phyloP scores from a whole-genome alignment of 108 stramenopile species.

The Fragilariopsis cylindrus region DNA sequence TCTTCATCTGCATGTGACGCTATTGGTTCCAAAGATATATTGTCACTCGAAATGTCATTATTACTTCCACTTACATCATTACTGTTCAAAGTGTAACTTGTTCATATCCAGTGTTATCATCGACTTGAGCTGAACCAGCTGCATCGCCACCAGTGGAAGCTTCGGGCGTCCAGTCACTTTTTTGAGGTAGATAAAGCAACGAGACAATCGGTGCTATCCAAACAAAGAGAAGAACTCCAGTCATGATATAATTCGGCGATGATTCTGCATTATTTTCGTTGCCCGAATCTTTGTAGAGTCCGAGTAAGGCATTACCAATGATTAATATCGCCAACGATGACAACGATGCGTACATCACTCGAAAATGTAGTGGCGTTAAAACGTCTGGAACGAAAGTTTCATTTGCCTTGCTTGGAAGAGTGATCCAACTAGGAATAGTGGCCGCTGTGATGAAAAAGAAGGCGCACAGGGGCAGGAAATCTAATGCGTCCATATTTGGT shows the following conservation, averaged over 20 bases:
- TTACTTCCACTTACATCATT: constrained; percentile 5
- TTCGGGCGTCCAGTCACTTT: constrained; percentile 26
- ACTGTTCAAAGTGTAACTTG: constrained; percentile 17
- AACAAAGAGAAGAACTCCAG: constrained; percentile 49
- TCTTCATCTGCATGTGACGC: background rate
- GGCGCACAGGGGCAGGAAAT: constrained; percentile 83
- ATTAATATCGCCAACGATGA: constrained; percentile 56
- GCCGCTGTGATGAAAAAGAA: constrained; percentile 62
- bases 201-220: constrained; percentile 72
- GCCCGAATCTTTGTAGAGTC: constrained; percentile 29
- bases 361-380: constrained; percentile 66
- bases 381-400: constrained; percentile 51
- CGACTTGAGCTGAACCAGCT: background rate
- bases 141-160: background rate
- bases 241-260: constrained; percentile 46
- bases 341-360: constrained; percentile 67
- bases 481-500: constrained; percentile 42
- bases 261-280: background rate
- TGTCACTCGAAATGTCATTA: background rate
- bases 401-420: constrained; percentile 53
- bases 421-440: constrained; percentile 52
- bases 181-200: constrained; percentile 48
- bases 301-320: constrained; percentile 46
- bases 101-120: constrained; percentile 31
- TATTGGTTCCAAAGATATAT: constrained; percentile 9